These are phyloP conservation scores for Paramyrothecium roridum DNA, from an alignment of 2,329 filamentous ascomycete genomes.

Conservation along the genomic window DNA sequence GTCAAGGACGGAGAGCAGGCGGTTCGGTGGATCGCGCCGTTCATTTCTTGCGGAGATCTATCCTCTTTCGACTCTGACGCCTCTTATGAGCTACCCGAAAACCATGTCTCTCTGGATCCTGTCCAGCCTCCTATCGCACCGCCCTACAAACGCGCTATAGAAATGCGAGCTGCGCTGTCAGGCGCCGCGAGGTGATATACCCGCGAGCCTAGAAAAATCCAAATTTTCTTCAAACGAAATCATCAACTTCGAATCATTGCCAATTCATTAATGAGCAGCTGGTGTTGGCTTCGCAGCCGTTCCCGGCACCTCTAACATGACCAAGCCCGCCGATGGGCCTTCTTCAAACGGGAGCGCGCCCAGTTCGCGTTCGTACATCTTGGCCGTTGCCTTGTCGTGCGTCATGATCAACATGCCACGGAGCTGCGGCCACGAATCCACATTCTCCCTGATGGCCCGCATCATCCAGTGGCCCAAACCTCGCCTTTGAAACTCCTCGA, in stretches of 20 bases:
- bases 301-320: conserved; percentile 38
- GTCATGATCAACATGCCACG: conserved; percentile 57
- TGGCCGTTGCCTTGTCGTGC: conserved; percentile 31
- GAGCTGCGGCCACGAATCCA: conserved; percentile 55
- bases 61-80: conserved; percentile 95
- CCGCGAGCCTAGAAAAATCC: conserved; percentile 2
- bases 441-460: conserved; percentile 53
- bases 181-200: conserved; percentile 11
- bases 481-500: conserved; percentile 54
- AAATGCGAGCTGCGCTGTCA: conserved; percentile 51
- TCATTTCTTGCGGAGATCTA: conserved; percentile 94
- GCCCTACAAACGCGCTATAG: conserved; percentile 87
- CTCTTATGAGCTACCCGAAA: conserved; percentile 83
- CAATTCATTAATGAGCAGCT: conserved; percentile 19
- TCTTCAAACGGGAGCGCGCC: conserved; percentile 42
- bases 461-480: conserved; percentile 67
- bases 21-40: conserved; percentile 86
- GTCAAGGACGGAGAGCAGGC: conserved; percentile 20
- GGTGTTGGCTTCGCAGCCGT: conserved; percentile 30
- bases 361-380: conserved; percentile 46
- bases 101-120: conserved; percentile 83
- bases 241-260: background rate
- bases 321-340: conserved; percentile 34
- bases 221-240: background rate
- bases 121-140: conserved; percentile 94